Base-by-base conservation (phyloP, 768 basidiomycete species). In the Russula vinacea region DNA sequence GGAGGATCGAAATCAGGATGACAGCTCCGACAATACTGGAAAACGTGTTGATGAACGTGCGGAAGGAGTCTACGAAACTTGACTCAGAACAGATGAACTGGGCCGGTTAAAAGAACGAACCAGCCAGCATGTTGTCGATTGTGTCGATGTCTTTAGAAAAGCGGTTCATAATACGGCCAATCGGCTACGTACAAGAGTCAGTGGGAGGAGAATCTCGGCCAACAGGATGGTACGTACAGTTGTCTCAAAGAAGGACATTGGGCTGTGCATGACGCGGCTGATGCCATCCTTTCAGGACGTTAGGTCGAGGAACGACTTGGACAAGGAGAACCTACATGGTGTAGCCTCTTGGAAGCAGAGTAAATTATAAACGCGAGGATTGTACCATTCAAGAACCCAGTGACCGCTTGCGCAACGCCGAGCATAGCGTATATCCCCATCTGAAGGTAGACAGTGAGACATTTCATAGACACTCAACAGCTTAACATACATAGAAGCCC, bases 221-320 rank as follows among this genome's bases (percentile, higher is more conserved):
- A 44, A 14, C 8, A 13, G 37, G 45, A 49, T 19, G 17, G 50
- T 40, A 70, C 78, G 69, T 70, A 87, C 86, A 6, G 89, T 91
- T 1, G 87, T 93, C 71, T 95, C 94, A 71, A 93, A 95, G 77
- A 93, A 94, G 8, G 84, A 85, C 87, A 92, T 93, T 0, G 92
- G 92, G 0, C 92, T 90, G 72, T 86, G 83, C 81, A 95, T 83
- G 54, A 94, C 82, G 24, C 87, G 83, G 9, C 78, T 75, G 60
- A 90, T 82, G 6, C 90, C 85, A 64, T 74, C 76, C 85, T 87
- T 67, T 61, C 33, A 10, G 17, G 13, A 24, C 8, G 52, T 42
- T 50, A 24, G 32, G 53, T 22, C 45, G 26, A 22, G 2, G 3
- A 19, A 14, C 8, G 42, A 14, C 0, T 7, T 0, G 9, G 45